Percentiles rank a stretch among this genome's conserved stretches.
Conservation (phyloP, 768 basidiomycete species). For the Naganishia vaughanmartiniae region DNA sequence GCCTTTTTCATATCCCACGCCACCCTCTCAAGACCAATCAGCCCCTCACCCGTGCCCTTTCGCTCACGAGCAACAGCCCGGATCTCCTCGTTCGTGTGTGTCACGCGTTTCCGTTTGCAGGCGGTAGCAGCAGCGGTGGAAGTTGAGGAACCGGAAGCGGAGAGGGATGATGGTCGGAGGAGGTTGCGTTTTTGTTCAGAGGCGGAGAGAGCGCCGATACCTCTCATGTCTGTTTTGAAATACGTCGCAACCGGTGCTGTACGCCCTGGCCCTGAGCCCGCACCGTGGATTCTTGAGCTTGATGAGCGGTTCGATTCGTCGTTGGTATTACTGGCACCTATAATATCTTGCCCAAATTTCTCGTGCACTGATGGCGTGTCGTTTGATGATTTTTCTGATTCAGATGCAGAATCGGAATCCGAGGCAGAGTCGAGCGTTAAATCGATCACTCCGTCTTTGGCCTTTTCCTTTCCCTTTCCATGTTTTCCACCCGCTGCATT, state of each 20-base stretch:
- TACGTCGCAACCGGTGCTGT: slow-evolving; percentile 30
- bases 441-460: slow-evolving; percentile 3
- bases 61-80: slow-evolving; percentile 9
- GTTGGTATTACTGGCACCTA: not conserved
- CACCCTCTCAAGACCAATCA: slow-evolving; percentile 23
- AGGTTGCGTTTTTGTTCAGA: not conserved
- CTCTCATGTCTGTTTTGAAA: slow-evolving; percentile 26
- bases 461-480: not conserved
- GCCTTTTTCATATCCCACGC: slow-evolving; percentile 7
- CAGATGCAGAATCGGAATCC: slow-evolving; percentile 19
- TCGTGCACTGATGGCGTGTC: not conserved
- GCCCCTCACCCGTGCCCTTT: slow-evolving; percentile 1
- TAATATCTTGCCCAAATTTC: not conserved
- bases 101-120: slow-evolving; percentile 27
- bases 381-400: not conserved
- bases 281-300: not conserved
- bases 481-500: not conserved
- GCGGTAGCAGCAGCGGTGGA: not conserved
- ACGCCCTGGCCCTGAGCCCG: slow-evolving; percentile 16
- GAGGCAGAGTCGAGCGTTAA: slow-evolving; percentile 26
- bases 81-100: slow-evolving; percentile 26
- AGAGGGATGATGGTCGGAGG: not conserved
- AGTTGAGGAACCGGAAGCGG: not conserved
- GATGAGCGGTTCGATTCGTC: too few species aligned
- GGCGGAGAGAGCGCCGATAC: slow-evolving; percentile 24